Evolutionary conservation across 768 basidiomycete species (phyloP), one percentile per base, ranked within the genome.

Genomic region (Leccinellum albellum): DNA sequence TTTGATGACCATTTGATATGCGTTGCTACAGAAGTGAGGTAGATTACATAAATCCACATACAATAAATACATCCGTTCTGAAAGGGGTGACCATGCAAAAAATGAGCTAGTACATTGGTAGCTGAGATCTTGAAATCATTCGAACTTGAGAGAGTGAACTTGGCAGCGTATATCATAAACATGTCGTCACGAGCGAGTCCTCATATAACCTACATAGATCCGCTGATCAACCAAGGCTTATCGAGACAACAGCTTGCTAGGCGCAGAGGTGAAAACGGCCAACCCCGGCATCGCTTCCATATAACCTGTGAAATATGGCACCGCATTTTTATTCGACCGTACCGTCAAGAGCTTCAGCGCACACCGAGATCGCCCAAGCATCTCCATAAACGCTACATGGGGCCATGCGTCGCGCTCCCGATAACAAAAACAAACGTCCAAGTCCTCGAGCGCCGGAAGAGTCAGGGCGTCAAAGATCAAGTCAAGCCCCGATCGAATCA

Each of bases 341-440:
- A 72, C 62, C 7, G 59, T 61, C 26, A 72, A 48, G 49, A 52
- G 60, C 61, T 58, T 62, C 50, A 72, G 45, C 45, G 60, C 1
- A 46, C 68, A 70, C 5, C 58, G 59, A 14, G 70, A 72, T 4
- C 70, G 66, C 6, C 15, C 15, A 4, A 72, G 8, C 54, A 72
- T 64, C 20, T 56, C 61, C 50, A 63, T 32, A 26, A 72, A 72
- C 24, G 65, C 32, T 0, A 49, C 33, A 8, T 72, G 70, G 1
- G 70, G 70, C 70, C 70, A 72, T 3, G 45, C 26, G 20, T 72
- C 62, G 29, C 63, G 63, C 32, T 70, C 71, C 10, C 66, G 66
- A 40, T 61, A 68, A 23, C 68, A 71, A 45, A 73, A 72, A 24
- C 66, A 70, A 6, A 72, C 47, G 21, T 73, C 70, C 26, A 72